Evolutionary conservation across 2,329 filamentous ascomycete genomes (phyloP), one percentile per base, ranked within the genome.

Genomic region (Aspergillus tubingensis): DNA sequence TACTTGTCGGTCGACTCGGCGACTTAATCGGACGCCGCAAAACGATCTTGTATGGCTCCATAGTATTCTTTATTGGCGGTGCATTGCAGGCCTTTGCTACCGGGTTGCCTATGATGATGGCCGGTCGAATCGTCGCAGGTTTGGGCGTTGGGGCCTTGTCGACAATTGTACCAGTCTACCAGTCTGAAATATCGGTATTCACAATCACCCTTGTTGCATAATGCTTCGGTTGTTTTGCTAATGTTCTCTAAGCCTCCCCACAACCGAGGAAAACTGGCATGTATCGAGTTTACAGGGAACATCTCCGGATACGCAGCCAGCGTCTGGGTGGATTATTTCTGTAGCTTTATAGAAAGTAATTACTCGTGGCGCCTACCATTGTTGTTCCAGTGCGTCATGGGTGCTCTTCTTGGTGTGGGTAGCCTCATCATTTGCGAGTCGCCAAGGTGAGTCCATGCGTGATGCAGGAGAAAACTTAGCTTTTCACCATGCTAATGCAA

Each of bases 281-380:
- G 95, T 76, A 98, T 99, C 67, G 95, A 99, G 76, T 99, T 98
- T 73, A 94, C 94, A 0, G 95, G 95, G 57, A 99, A 99, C 77
- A 96, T 99, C 65, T 89, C 91, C 62, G 95, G 95, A 32, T 99
- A 99, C 75, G 90, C 94, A 57, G 92, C 92, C 56, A 98, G 94
- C 68, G 94, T 98, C 21, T 99, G 95, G 95, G 94, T 98, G 27
- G 95, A 99, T 77, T 99, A 98, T 78, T 94, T 95, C 70, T 97
- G 93, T 78, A 95, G 91, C 60, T 97, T 84, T 74, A 98, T 99
- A 72, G 78, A 91, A 63, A 91, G 83, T 70, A 82, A 98, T 75
- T 84, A 89, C 80, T 92, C 95, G 2, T 99, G 95, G 95, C 90
- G 95, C 52, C 70, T 97, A 48, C 95, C 95, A 1, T 80, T 99